Base-by-base conservation (phyloP, 1,284 basidiomycete species). In the Apiotrichum mycotoxinovorans region DNA sequence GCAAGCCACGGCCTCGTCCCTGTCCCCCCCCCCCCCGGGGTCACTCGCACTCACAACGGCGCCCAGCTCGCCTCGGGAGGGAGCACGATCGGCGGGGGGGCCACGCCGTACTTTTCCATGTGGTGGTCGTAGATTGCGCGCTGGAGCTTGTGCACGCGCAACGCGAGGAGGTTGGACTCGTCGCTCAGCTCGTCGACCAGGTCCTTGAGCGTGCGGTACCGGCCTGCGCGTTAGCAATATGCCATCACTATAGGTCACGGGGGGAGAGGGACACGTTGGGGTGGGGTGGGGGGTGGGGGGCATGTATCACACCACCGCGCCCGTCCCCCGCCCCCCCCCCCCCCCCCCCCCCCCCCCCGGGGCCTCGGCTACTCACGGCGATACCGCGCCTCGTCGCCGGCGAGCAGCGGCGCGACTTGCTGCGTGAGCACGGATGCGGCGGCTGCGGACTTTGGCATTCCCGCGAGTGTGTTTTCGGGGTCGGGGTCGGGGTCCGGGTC, bases 151-250 rank as follows among this genome's bases (percentile, higher is more conserved):
- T 60, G 44, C 3, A 63, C 62, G 22, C 58, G 55, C 9, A 63
- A 45, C 1, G 62, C 62, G 51, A 63, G 56, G 17, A 63, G 58
- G 51, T 63, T 63, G 12, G 62, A 63, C 60, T 63, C 62, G 46
- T 68, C 66, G 30, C 62, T 62, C 12, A 68, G 48, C 17, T 64
- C 63, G 46, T 66, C 52, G 35, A 68, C 66, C 17, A 68, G 60
- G 25, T 64, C 54, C 52, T 68, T 64, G 27, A 68, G 43, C 11
- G 54, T 52, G 18, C 60, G 52, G 38, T 64, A 66, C 37, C 65
- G 61, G 23, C 62, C 66, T 30, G n/a, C n/a, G n/a, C n/a, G n/a
- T n/a, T n/a, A n/a, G n/a, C n/a, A n/a, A n/a, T n/a, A n/a, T 67
- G 55, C 14, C 20, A 15, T 45, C 43, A 48, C 22, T 11, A 17